Conservation (phyloP, 176 grass and related monocot species). For the Lolium perenne region DNA sequence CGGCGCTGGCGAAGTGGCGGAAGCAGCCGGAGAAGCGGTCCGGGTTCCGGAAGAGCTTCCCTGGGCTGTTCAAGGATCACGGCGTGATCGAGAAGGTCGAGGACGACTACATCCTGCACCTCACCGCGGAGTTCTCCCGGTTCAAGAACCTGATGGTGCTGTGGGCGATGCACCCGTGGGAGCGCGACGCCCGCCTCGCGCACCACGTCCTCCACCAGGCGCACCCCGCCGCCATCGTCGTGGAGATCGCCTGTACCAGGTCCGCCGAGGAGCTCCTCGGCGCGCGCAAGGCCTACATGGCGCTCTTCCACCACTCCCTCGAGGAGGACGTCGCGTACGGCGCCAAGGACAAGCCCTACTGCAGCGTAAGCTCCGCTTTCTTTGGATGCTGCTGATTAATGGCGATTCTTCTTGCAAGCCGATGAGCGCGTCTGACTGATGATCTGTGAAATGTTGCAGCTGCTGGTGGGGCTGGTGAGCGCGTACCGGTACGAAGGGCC, state of each 20-base stretch:
- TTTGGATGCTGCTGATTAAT: neutral
- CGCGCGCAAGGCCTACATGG: slow-evolving; percentile 75
- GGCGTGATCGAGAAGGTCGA: slow-evolving; percentile 72
- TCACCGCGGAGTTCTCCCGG: slow-evolving; percentile 75
- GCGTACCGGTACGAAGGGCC: slow-evolving; percentile 87
- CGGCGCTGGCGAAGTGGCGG: slow-evolving; percentile 67
- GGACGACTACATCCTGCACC: slow-evolving; percentile 67
- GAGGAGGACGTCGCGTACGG: slow-evolving; percentile 92
- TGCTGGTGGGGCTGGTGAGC: slow-evolving; percentile 85
- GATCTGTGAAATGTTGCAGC: slow-evolving; percentile 29
- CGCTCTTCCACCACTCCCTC: slow-evolving; percentile 84
- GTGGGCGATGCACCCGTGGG: slow-evolving; percentile 96
- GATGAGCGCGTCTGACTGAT: neutral
- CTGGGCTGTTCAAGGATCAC: slow-evolving; percentile 53
- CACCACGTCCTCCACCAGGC: slow-evolving; percentile 78
- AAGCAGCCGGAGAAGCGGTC: slow-evolving; percentile 76
- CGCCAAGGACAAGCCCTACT: slow-evolving; percentile 69
- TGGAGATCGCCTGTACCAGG: slow-evolving; percentile 82
- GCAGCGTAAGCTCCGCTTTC: slow-evolving; percentile 40
- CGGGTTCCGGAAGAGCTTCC: slow-evolving; percentile 67
- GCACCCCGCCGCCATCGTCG: slow-evolving; percentile 59
- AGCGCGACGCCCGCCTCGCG: slow-evolving; percentile 79
- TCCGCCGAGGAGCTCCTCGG: slow-evolving; percentile 88
- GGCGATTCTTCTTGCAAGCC: neutral
- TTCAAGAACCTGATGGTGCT: slow-evolving; percentile 88